Base-by-base conservation (phyloP, 2,329 filamentous ascomycete species). In the Fusarium nodosum region DNA sequence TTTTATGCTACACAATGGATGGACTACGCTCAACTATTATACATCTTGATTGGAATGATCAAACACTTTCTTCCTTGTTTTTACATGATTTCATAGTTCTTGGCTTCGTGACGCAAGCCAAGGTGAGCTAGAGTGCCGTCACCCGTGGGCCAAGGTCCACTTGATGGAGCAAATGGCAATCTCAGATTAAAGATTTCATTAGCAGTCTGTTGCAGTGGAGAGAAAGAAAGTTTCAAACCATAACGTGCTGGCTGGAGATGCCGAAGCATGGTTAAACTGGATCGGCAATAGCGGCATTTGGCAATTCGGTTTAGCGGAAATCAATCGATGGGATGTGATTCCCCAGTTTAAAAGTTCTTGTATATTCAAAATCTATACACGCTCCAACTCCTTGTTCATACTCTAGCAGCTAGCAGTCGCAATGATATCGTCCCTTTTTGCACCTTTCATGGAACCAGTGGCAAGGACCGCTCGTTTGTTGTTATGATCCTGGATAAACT, bases 91-190 rank as follows among this genome's bases (percentile, higher is more conserved):
- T 31, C 7, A 28, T 42, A 2, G 13, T 39, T 28, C 41, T 59
- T 56, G 51, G 41, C 26, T 38, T n/a, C 15, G 56, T 59, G 56
- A 59, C 56, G 56, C 51, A 45, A 59, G 56, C 56, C 56, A 59
- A 59, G 56, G 34, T 15, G 34, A 13, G 10, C 46, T 42, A 26
- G 18, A 12, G 26, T 59, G 56, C 51, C 56, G 56, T 59, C 18
- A 56, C 22, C 24, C 33, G 51, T 38, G 26, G 41, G 33, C 41
- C 41, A 46, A 33, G 56, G 56, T 31, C 56, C 56, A 59, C 56
- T 11, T n/a, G 12, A 31, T n/a, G 22, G 24, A 30, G n/a, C 10
- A 38, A 15, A 48, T 18, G 18, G 22, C 18, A 11, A 39, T 22
- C 10, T 55, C 7, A 47, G 16, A n/a, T 39, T 51, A 11, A 26